A percentile compares a stretch with the other conserved stretches of the same genome.
phyloP scores from a whole-genome alignment of 192 early-diverging fungal genomes.

The Gorgonomyces haynaldii region DNA sequence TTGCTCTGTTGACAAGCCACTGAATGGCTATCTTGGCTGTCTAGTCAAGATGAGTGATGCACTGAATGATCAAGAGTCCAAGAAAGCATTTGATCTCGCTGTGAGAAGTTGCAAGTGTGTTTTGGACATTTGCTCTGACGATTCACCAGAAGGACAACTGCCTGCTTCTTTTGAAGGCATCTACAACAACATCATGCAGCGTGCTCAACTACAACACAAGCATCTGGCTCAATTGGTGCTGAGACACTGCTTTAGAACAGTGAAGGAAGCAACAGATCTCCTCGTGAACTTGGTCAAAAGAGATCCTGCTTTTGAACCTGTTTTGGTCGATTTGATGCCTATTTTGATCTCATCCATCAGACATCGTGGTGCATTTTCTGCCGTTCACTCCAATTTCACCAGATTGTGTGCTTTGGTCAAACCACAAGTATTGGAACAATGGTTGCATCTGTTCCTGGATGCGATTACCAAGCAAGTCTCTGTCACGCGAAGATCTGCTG shows the following conservation, averaged over 20 bases:
- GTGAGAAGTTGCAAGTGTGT: slow-evolving; percentile 46
- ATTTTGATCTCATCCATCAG: slow-evolving; percentile 61
- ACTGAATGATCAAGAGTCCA: background rate
- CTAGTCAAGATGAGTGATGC: too few relatives aligned
- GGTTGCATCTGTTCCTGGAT: slow-evolving; percentile 39
- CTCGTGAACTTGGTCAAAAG: slow-evolving; percentile 36
- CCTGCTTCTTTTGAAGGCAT: slow-evolving; percentile 44
- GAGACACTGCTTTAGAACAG: slow-evolving; percentile 83
- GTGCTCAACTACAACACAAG: slow-evolving; percentile 24
- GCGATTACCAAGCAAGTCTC: slow-evolving; percentile 72
- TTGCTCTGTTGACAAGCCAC: background rate
- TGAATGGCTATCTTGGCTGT: too few relatives aligned
- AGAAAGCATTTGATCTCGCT: slow-evolving; percentile 19
- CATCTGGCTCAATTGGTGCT: slow-evolving; percentile 50
- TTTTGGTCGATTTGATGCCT: slow-evolving; percentile 33
- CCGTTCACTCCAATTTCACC: slow-evolving; percentile 71
- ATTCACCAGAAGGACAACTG: slow-evolving; percentile 83
- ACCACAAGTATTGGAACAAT: slow-evolving; percentile 38
- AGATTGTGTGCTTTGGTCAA: slow-evolving; percentile 49
- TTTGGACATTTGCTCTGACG: slow-evolving; percentile 58
- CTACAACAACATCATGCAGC: too few relatives aligned
- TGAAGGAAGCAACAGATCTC: slow-evolving; percentile 68
- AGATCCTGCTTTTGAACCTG: slow-evolving; percentile 17
- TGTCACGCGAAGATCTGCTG: slow-evolving; percentile 83
- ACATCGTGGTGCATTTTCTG: slow-evolving; percentile 85